Percentiles rank a stretch among this genome's conserved stretches.
Conservation (phyloP, 768 basidiomycete genomes). For the Tricholoma terreum region DNA sequence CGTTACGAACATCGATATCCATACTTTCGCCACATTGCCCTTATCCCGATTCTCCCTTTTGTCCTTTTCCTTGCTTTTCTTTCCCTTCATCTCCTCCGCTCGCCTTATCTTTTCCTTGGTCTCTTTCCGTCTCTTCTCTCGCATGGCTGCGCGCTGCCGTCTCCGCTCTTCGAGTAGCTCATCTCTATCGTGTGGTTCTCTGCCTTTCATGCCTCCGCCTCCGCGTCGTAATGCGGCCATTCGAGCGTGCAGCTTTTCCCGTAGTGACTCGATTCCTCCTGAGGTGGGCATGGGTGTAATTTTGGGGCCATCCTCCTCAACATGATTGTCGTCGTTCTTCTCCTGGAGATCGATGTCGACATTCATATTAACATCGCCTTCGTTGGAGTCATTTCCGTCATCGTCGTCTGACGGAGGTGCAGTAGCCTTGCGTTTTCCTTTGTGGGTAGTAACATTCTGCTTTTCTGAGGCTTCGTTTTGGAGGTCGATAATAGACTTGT, state of each 20-base stretch:
- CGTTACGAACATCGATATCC: background rate
- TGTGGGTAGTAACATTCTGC: constrained; percentile 22
- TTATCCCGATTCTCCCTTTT: constrained; percentile 36
- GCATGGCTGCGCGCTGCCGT: constrained; percentile 71
- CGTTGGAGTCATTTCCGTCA: constrained; percentile 28
- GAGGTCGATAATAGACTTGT: constrained; percentile 71
- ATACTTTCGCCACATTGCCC: constrained; percentile 54
- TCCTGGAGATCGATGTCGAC: constrained; percentile 38
- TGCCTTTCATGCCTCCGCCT: constrained; percentile 24
- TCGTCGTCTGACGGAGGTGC: constrained; percentile 28
- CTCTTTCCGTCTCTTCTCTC: constrained; percentile 83
- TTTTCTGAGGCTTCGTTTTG: constrained; percentile 51
- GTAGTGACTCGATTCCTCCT: constrained; percentile 60
- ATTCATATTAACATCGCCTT: constrained; percentile 25
- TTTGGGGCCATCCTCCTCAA: constrained; percentile 30
- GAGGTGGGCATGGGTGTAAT: constrained; percentile 63
- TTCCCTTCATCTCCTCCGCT: constrained; percentile 55
- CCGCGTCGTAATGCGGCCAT: constrained; percentile 67
- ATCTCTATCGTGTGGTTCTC: constrained; percentile 65
- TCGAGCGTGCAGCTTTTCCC: constrained; percentile 71
- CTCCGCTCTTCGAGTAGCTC: constrained; percentile 80
- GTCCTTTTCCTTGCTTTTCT: constrained; percentile 43
- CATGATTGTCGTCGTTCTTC: constrained; percentile 34
- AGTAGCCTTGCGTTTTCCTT: constrained; percentile 49
- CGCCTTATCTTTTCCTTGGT: constrained; percentile 77